Evolutionary conservation across 192 early-diverging fungal species (phyloP).

Genomic region (Blastocladiella britannica): DNA sequence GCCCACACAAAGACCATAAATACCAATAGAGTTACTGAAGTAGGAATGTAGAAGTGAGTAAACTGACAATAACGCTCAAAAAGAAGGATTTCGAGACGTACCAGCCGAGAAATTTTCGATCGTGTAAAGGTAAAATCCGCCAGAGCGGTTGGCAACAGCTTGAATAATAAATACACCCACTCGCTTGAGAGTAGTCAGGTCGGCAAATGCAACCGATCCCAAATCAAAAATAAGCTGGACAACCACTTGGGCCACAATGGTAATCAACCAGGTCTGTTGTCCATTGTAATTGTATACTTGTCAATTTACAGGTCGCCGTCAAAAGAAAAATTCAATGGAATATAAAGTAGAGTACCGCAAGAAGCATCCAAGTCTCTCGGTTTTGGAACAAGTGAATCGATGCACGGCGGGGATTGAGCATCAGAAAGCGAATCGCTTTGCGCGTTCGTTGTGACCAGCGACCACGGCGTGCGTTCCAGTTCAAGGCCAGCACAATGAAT

Average conservation of each 20-base stretch:
- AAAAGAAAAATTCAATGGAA: not conserved
- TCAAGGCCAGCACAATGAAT: not conserved
- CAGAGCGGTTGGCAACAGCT: not conserved
- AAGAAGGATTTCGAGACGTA: not conserved
- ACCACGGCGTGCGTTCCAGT: not conserved
- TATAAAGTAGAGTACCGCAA: not conserved
- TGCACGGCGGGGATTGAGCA: not conserved
- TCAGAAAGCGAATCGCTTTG: not conserved
- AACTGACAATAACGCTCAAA: not conserved
- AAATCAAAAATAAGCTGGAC: not conserved
- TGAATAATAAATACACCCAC: not conserved
- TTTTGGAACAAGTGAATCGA: not conserved
- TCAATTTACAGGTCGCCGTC: not conserved
- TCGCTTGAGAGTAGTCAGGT: not conserved
- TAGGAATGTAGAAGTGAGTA: not conserved
- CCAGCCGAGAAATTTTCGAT: not conserved
- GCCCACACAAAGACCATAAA: not conserved
- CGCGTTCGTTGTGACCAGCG: not conserved
- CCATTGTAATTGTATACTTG: not conserved
- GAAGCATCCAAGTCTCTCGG: not conserved
- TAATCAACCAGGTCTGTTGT: not conserved
- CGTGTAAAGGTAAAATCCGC: not conserved
- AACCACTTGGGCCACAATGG: not conserved
- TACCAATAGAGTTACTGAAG: not conserved
- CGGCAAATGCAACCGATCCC: not conserved